Evolutionary conservation across 2,329 filamentous ascomycete species (phyloP).

Genomic region (Penicillium sp.): DNA sequence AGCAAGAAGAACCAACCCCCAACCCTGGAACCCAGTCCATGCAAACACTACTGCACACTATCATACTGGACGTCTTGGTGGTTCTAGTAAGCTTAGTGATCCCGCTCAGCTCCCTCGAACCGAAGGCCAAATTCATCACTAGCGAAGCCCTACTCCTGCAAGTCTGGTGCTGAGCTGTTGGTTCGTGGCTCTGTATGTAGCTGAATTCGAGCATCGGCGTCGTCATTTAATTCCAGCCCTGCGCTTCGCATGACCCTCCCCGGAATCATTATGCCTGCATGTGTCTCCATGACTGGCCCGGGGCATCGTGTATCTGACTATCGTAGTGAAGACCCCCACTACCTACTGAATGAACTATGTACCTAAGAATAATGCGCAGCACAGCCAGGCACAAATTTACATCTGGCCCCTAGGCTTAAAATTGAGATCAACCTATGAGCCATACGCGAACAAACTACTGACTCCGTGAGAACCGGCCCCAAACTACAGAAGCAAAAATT

Average conservation of each 20-base stretch:
- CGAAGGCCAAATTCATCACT: neutral
- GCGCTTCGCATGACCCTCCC: neutral
- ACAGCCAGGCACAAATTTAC: neutral
- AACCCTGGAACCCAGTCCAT: neutral
- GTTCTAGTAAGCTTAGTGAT: neutral
- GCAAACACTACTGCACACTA: conserved; percentile 3
- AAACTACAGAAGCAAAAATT: neutral
- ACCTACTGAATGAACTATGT: no score
- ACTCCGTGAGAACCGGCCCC: neutral
- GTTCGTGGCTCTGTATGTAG: neutral
- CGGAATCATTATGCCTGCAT: neutral
- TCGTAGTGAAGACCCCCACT: neutral
- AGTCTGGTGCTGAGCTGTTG: neutral
- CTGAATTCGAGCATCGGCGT: neutral
- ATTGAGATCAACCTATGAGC: neutral
- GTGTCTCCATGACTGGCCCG: conserved; percentile 2
- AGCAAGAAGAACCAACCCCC: neutral
- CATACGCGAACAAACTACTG: neutral
- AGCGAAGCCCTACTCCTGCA: conserved; percentile 1
- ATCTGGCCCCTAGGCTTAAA: neutral
- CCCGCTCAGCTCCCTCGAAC: neutral
- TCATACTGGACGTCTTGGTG: neutral
- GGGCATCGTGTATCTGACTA: neutral
- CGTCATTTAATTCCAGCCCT: neutral
- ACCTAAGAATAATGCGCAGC: conserved; percentile 18